These are phyloP conservation scores for Gastrodia elata DNA, from an alignment of 106 monocot genomes.

Conservation along the genomic window DNA sequence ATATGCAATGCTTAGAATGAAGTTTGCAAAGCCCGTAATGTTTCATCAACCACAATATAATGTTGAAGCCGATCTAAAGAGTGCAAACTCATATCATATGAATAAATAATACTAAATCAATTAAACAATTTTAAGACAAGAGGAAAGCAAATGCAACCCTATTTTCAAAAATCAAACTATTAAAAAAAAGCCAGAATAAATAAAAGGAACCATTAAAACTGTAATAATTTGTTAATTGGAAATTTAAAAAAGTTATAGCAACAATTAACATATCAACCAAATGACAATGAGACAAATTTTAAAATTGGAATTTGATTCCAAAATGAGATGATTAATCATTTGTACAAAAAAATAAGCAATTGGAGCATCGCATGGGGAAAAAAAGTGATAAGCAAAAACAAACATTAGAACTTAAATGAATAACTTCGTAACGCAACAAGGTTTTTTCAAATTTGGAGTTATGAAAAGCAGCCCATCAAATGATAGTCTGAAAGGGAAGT, in stretches of 20 bases:
- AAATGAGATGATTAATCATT: neutral
- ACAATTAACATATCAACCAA: neutral
- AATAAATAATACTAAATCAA: conserved; percentile 1
- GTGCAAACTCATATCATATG: neutral
- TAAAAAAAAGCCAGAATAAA: no score
- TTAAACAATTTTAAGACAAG: neutral
- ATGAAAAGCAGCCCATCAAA: neutral
- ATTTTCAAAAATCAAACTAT: neutral
- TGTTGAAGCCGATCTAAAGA: neutral
- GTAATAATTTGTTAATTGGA: neutral
- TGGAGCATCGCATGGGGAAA: neutral
- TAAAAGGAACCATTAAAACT: neutral
- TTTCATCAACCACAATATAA: conserved; percentile 3
- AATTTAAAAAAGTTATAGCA: conserved; percentile 1
- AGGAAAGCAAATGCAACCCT: neutral
- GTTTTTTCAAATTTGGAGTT: neutral
- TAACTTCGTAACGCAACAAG: neutral
- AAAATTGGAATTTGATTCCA: neutral
- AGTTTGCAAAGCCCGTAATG: neutral
- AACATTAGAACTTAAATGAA: neutral
- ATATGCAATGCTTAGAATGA: neutral
- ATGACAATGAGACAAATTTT: neutral
- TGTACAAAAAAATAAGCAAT: neutral
- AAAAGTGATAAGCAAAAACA: neutral
- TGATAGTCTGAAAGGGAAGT: neutral